These are phyloP conservation scores for Trichosanthes truncata DNA, from an alignment of 306 rosid genomes.

Conservation along the genomic window DNA sequence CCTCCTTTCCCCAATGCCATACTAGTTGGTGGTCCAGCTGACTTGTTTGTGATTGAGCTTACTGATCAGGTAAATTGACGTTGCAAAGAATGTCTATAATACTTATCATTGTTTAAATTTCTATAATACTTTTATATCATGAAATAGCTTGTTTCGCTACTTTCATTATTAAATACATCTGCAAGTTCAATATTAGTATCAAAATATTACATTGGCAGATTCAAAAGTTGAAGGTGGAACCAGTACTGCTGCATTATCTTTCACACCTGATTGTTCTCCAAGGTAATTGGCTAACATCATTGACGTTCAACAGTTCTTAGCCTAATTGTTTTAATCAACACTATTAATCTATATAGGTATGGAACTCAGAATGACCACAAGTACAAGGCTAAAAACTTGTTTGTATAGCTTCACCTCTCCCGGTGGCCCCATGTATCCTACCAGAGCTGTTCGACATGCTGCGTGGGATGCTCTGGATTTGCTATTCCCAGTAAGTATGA, in stretches of 20 bases:
- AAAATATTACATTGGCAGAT: conserved; percentile 44
- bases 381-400: conserved; percentile 82
- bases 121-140: background rate
- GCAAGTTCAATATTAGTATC: background rate
- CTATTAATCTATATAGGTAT: conserved; percentile 34
- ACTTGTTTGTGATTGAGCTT: conserved; percentile 83
- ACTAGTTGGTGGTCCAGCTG: conserved; percentile 72
- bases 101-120: background rate
- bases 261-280: conserved; percentile 60
- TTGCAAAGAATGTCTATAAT: background rate
- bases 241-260: conserved; percentile 85
- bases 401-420: conserved; percentile 93
- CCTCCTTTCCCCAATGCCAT: conserved; percentile 77
- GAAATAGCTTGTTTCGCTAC: background rate
- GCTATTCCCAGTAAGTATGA: conserved; percentile 69
- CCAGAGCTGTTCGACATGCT: conserved; percentile 96
- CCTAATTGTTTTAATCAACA: conserved; percentile 10
- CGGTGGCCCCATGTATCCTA: conserved; percentile 96
- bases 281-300: conserved; percentile 34
- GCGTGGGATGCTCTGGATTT: conserved; percentile 95
- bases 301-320: background rate
- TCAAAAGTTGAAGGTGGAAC: conserved; percentile 93
- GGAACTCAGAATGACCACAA: conserved; percentile 92
- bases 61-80: conserved; percentile 57
- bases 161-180: background rate